Conservation (phyloP, 495 filamentous ascomycete species). For the Talaromyces thailandensis region DNA sequence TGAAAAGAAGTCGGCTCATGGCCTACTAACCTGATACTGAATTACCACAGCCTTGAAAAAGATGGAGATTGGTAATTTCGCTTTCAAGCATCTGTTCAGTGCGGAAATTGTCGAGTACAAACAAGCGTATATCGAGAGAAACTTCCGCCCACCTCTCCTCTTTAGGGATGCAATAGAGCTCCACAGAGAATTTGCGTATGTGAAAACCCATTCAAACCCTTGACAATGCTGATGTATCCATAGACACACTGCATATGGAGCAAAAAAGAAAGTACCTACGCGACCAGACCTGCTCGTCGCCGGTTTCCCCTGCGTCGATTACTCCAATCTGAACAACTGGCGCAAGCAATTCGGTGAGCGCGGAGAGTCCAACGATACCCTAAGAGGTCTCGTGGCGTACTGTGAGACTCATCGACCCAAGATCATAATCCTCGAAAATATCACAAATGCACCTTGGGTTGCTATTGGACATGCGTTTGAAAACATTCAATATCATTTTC, state of each 20-base stretch:
- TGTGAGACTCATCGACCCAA: slow-evolving; percentile 45
- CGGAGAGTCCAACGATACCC: slow-evolving; percentile 66
- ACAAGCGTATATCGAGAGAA: slow-evolving; percentile 72
- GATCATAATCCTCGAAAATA: slow-evolving; percentile 70
- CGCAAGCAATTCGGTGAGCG: slow-evolving; percentile 31
- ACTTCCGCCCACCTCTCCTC: slow-evolving; percentile 52
- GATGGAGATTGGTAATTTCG: slow-evolving; percentile 15
- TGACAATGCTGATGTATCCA: slow-evolving; percentile 13
- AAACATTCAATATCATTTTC: slow-evolving; percentile 45
- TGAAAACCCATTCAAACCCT: slow-evolving; percentile 11
- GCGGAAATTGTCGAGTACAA: slow-evolving; percentile 74
- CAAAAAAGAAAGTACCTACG: slow-evolving; percentile 45
- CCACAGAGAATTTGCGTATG: slow-evolving; percentile 45
- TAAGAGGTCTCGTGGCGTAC: slow-evolving; percentile 53
- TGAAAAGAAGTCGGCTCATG: background rate
- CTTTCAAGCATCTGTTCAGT: slow-evolving; percentile 61
- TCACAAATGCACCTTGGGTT: slow-evolving; percentile 53
- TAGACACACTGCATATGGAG: slow-evolving; percentile 67
- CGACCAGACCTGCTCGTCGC: slow-evolving; percentile 61
- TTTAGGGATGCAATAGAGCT: slow-evolving; percentile 67
- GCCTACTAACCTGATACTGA: background rate
- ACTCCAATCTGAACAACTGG: slow-evolving; percentile 34
- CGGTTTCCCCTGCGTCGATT: slow-evolving; percentile 75
- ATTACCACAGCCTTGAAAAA: background rate
- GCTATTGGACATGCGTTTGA: slow-evolving; percentile 41